phyloP scores from a whole-genome alignment of 495 filamentous ascomycete species.

The Penicillium bialowiezense region DNA sequence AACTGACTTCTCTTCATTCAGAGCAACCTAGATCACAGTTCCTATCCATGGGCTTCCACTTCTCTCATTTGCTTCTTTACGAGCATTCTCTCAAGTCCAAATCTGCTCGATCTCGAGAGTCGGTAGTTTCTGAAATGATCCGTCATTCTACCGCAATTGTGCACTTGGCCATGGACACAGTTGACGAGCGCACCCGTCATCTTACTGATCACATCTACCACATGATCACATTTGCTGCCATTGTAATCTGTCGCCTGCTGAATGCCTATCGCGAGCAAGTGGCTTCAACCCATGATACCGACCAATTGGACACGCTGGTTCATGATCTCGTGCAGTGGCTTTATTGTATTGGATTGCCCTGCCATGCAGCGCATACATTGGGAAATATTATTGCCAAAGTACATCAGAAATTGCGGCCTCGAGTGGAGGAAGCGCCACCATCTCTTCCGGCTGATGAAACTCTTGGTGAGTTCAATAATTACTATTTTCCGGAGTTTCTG shows the following conservation, averaged over 20 bases:
- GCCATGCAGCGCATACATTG: constrained; percentile 43
- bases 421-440: constrained; percentile 9
- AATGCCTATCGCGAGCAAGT: constrained; percentile 36
- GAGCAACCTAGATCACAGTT: constrained; percentile 49
- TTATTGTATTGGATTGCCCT: constrained; percentile 41
- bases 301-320: constrained; percentile 31
- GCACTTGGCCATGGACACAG: constrained; percentile 44
- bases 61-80: constrained; percentile 42
- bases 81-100: constrained; percentile 38
- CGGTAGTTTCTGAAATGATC: constrained; percentile 41
- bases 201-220: constrained; percentile 49
- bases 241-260: constrained; percentile 39
- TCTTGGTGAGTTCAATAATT: constrained; percentile 19
- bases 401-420: constrained; percentile 20
- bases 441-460: constrained; percentile 10
- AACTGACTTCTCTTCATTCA: neutral
- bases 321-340: constrained; percentile 39
- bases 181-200: constrained; percentile 44
- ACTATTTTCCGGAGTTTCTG: constrained; percentile 32
- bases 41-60: constrained; percentile 46
- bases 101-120: constrained; percentile 32
- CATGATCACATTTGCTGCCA: constrained; percentile 46
- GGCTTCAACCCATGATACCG: constrained; percentile 20
- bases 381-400: constrained; percentile 36
- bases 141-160: constrained; percentile 39